Base-by-base conservation (phyloP, 345 rosid species). In the Anastatica hierochuntica region DNA sequence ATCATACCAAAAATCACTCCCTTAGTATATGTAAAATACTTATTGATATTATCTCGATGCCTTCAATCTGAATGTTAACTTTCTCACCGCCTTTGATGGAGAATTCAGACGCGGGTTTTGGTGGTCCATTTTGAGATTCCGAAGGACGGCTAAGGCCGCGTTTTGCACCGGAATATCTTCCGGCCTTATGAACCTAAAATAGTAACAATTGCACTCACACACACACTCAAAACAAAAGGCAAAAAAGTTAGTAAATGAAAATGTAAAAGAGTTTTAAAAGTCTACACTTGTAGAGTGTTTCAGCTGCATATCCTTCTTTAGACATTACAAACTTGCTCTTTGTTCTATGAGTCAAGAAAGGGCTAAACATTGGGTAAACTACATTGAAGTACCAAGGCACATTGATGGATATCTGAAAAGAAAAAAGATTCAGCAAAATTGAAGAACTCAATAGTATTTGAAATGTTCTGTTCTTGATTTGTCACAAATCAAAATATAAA, bases 371-470 rank as follows among this genome's bases (percentile, higher is more conserved):
- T 10, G 97, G 83, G 53, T 80, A 92, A 66, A 92, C 44, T 37
- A 77, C 44, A 62, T 87, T 85, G 60, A 92, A 92, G 88, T 85
- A 88, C 98, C 98, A 92, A 2, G 98, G 98, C 21, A 92, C 98
- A 47, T 92, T 92, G 79, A 92, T 66, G 71, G 88, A 92, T 54
- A 92, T 88, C 98, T 92, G 61, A 4, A 56, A 18, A n/a, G n/a
- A n/a, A n/a, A n/a, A n/a, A n/a, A n/a, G n/a, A n/a, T n/a, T n/a
- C n/a, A n/a, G n/a, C n/a, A n/a, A n/a, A n/a, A n/a, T n/a, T n/a
- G n/a, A n/a, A n/a, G n/a, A n/a, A n/a, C n/a, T n/a, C n/a, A n/a
- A n/a, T n/a, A n/a, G n/a, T n/a, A n/a, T n/a, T n/a, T n/a, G n/a
- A n/a, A n/a, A n/a, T n/a, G n/a, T n/a, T n/a, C n/a, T n/a, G n/a